Conservation (phyloP, 2,329 filamentous ascomycete genomes). For the Aspergillus flavus region DNA sequence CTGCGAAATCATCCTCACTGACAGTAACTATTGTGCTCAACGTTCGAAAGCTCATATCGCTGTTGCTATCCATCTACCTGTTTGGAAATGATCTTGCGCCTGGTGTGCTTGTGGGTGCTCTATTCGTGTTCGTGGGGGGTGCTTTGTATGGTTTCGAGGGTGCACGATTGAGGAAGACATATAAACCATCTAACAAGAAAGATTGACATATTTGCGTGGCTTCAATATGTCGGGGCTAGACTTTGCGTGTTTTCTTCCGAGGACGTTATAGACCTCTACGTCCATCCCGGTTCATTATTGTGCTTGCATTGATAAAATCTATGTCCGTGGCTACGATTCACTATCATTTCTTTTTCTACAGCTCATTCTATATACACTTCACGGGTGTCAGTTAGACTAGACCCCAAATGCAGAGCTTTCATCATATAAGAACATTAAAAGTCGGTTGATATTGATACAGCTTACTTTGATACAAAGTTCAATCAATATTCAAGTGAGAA, state of each 20-base stretch:
- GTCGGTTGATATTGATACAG: neutral
- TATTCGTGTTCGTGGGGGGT: constrained; percentile 87
- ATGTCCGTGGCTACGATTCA: neutral
- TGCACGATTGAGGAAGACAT: constrained; percentile 35
- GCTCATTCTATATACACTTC: neutral
- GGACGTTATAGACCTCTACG: neutral
- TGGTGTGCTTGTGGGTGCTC: constrained; percentile 78
- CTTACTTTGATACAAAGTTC: neutral
- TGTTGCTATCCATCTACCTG: constrained; percentile 87
- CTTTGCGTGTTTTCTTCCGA: neutral
- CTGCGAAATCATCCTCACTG: constrained; percentile 82
- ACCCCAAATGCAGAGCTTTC: neutral
- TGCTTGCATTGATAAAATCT: neutral
- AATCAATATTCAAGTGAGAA: constrained; percentile 1
- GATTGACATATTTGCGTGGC: constrained; percentile 9
- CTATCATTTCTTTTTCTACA: neutral
- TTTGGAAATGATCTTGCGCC: constrained; percentile 82
- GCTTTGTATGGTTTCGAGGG: constrained; percentile 82
- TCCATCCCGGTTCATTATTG: neutral
- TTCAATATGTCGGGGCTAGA: neutral
- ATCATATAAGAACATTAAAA: neutral
- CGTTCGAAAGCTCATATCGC: constrained; percentile 87
- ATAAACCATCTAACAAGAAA: constrained; percentile 22
- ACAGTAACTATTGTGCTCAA: constrained; percentile 97
- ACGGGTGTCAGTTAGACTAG: neutral